A percentile compares a stretch with the other conserved stretches of the same genome.
Conservation (phyloP, 768 basidiomycete genomes). For the Vishniacozyma victoriae region DNA sequence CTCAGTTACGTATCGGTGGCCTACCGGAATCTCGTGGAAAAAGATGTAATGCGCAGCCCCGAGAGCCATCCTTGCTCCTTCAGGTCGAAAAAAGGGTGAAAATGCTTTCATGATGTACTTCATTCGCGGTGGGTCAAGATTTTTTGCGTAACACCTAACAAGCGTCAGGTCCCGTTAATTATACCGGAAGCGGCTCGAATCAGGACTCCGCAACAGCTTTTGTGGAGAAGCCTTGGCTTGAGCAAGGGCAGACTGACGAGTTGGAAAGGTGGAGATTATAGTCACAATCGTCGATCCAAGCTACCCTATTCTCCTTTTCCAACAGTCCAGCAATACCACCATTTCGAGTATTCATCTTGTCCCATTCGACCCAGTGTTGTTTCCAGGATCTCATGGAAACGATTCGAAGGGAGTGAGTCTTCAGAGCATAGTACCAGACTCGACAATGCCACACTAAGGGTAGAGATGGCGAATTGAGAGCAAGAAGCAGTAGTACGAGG, state of each 20-base stretch:
- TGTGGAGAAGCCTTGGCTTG: too few relatives aligned
- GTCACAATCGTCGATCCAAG: conserved; percentile 39
- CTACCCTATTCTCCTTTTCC: conserved; percentile 17
- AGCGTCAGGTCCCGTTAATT: too few relatives aligned
- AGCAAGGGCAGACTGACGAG: too few relatives aligned
- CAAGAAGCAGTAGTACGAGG: conserved; percentile 29
- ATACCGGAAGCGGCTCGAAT: too few relatives aligned
- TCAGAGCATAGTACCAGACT: conserved; percentile 26
- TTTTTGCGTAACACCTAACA: conserved; percentile 35
- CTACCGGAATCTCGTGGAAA: conserved; percentile 46
- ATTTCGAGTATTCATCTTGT: conserved; percentile 1
- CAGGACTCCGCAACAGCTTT: too few relatives aligned
- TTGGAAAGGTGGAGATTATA: conserved; percentile 40
- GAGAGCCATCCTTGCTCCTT: conserved; percentile 30
- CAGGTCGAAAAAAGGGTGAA: conserved; percentile 28
- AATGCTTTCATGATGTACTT: conserved; percentile 29
- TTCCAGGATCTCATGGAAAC: conserved; percentile 22
- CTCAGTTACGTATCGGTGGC: conserved; percentile 41
- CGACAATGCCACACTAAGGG: conserved; percentile 40
- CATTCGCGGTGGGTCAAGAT: conserved; percentile 28
- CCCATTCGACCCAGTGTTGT: conserved; percentile 29
- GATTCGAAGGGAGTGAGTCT: conserved; percentile 23
- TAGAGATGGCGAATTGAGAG: conserved; percentile 34
- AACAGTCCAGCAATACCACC: conserved; percentile 22
- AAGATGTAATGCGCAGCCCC: conserved; percentile 39